Conservation (phyloP, 345 rosid species). For the Arabidopsis arenosa region DNA sequence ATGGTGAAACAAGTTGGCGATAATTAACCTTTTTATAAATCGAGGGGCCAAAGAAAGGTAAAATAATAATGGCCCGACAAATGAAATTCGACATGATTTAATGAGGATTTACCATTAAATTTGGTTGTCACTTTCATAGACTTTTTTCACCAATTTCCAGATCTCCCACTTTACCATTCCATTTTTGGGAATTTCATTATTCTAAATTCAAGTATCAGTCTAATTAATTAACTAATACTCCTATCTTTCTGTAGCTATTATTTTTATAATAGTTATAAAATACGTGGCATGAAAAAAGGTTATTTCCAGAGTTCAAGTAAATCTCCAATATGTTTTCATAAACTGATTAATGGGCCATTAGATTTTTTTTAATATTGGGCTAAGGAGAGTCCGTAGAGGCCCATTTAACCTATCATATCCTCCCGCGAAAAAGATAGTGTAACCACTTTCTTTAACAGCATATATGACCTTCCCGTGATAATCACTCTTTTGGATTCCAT, state of each 20-base stretch:
- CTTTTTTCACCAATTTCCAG: constrained; percentile 36
- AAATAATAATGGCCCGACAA: constrained; percentile 45
- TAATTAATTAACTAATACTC: not conserved
- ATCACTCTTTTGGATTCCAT: not conserved
- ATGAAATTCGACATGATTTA: constrained; percentile 37
- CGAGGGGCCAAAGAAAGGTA: constrained; percentile 43
- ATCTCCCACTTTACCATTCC: constrained; percentile 14
- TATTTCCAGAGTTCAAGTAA: not conserved
- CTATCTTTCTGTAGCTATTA: not conserved
- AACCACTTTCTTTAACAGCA: not conserved
- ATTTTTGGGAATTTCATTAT: constrained; percentile 7
- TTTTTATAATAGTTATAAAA: not conserved
- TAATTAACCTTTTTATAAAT: not conserved
- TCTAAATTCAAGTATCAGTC: not conserved
- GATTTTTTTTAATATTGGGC: not conserved
- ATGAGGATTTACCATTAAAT: constrained; percentile 45
- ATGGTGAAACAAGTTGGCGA: constrained; percentile 31
- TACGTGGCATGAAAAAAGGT: not conserved
- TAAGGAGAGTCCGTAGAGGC: not conserved
- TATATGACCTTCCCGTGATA: not conserved
- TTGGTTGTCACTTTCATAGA: constrained; percentile 44
- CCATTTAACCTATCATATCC: not conserved
- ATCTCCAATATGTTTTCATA: not conserved
- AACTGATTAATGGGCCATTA: not conserved
- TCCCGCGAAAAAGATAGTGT: no score